These are phyloP conservation scores for Fusarium humuli DNA, from an alignment of 2,329 filamentous ascomycete genomes.

Conservation along the genomic window DNA sequence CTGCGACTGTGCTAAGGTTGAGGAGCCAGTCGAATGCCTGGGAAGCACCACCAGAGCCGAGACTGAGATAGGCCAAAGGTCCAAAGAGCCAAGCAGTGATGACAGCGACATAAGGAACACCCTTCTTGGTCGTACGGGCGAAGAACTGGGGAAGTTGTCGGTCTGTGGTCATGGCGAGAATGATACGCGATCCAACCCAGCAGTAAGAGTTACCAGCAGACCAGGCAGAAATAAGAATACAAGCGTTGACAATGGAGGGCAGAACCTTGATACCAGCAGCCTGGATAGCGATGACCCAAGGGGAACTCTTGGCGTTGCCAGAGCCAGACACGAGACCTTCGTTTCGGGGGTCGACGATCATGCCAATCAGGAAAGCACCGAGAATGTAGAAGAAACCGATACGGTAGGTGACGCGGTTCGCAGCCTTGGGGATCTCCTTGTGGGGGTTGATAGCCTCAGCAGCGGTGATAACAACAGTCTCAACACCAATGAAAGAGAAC, in stretches of 20 bases:
- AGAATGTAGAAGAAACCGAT: slow-evolving; percentile 71
- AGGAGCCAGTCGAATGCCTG: slow-evolving; percentile 78
- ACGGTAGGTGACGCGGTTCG: slow-evolving; percentile 68
- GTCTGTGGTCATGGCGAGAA: slow-evolving; percentile 75
- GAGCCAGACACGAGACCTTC: slow-evolving; percentile 60
- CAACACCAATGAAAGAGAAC: slow-evolving; percentile 63
- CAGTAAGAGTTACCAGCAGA: slow-evolving; percentile 70
- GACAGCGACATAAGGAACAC: slow-evolving; percentile 69
- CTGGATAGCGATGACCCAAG: slow-evolving; percentile 78
- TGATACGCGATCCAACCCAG: slow-evolving; percentile 69
- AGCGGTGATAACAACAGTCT: slow-evolving; percentile 63
- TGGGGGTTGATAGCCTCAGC: slow-evolving; percentile 72
- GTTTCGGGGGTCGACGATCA: slow-evolving; percentile 73
- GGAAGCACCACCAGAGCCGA: slow-evolving; percentile 60
- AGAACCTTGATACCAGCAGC: slow-evolving; percentile 71
- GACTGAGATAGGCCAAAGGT: slow-evolving; percentile 76
- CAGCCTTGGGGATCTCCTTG: slow-evolving; percentile 71
- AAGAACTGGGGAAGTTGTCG: slow-evolving; percentile 74
- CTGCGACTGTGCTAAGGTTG: slow-evolving; percentile 74
- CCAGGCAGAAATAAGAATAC: slow-evolving; percentile 74
- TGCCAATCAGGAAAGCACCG: slow-evolving; percentile 67
- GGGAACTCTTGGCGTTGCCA: slow-evolving; percentile 64
- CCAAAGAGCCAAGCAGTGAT: slow-evolving; percentile 68
- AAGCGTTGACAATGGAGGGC: slow-evolving; percentile 75
- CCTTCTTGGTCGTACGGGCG: slow-evolving; percentile 67